Evolutionary conservation across 495 filamentous ascomycete species (phyloP).

Genomic region (Penicillium paradoxum): DNA sequence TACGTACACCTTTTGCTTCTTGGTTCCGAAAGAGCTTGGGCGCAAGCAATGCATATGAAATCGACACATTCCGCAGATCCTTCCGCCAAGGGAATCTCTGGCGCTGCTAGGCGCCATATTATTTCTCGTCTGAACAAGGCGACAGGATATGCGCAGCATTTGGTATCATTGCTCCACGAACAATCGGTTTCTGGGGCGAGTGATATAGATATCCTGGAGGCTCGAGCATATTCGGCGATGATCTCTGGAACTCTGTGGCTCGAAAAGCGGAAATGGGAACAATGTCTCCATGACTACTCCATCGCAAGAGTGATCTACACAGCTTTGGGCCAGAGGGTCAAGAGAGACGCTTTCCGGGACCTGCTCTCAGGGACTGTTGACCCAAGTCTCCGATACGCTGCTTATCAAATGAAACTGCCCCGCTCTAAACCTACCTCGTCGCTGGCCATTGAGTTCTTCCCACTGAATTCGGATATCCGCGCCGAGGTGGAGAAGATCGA

Average conservation of each 20-base stretch:
- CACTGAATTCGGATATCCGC: conserved; percentile 55
- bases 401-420: conserved; percentile 82
- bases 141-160: conserved; percentile 58
- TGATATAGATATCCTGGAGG: conserved; percentile 74
- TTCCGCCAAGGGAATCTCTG: conserved; percentile 65
- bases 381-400: conserved; percentile 88
- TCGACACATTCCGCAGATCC: conserved; percentile 70
- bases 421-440: conserved; percentile 73
- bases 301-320: conserved; percentile 78
- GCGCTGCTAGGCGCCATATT: conserved; percentile 77
- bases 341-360: conserved; percentile 77
- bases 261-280: conserved; percentile 82
- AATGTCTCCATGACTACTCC: conserved; percentile 69
- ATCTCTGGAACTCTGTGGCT: conserved; percentile 70
- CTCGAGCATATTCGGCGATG: conserved; percentile 72
- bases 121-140: conserved; percentile 82
- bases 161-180: conserved; percentile 62
- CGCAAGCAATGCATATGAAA: conserved; percentile 93
- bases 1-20: conserved; percentile 76
- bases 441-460: conserved; percentile 73
- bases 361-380: conserved; percentile 81
- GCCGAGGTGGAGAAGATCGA: conserved; percentile 66
- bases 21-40: conserved; percentile 89
- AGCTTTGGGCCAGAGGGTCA: conserved; percentile 57
- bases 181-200: conserved; percentile 55